Evolutionary conservation across 2,329 filamentous ascomycete genomes (phyloP), one percentile per base, ranked within the genome.

Genomic region (Pseudogymnoascus verrucosus): DNA sequence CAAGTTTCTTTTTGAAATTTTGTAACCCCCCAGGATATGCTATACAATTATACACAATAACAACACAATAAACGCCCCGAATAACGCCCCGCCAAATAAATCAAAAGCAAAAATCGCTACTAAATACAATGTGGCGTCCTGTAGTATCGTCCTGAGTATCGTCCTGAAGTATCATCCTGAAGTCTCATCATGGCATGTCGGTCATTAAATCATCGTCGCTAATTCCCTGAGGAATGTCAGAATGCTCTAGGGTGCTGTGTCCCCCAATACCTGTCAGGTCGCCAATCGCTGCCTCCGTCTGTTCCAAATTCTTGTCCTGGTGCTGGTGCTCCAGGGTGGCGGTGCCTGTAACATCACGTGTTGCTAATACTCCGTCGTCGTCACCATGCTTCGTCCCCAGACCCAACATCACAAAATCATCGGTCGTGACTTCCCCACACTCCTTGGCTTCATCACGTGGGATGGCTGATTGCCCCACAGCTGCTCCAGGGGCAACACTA

Each of bases 171-270:
- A 21, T 47, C 21, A 14, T 21, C 40, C 40, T 21, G 19, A 14
- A 6, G 19, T 26, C 31, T 54, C 47, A 57, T 57, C 51, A 57
- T 57, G 28, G 51, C 51, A 19, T 57, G 51, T 57, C 51, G 51
- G 26, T 57, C 51, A 57, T 57, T 11, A 57, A 57, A 57, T 57
- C 51, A 34, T 57, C 51, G 51, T 57, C 51, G 51, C 51, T 57
- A 57, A 57, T 57, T 57, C 51, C 51, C 28, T 57, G 51, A 10
- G 51, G 51, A 57, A 57, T 57, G 26, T 57, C 26, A 6, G 28
- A 57, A 57, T 57, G 28, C n/a, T 57, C 51, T 57, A 57, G 51
- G 51, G 51, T 57, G 28, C 51, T 57, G 51, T 57, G 51, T 57
- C 51, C 51, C 51, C 51, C 51, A 34, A 57, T 57, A 6, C 51